Base-by-base conservation (phyloP, 2,329 filamentous ascomycete species). In the Epichloe sp. region DNA sequence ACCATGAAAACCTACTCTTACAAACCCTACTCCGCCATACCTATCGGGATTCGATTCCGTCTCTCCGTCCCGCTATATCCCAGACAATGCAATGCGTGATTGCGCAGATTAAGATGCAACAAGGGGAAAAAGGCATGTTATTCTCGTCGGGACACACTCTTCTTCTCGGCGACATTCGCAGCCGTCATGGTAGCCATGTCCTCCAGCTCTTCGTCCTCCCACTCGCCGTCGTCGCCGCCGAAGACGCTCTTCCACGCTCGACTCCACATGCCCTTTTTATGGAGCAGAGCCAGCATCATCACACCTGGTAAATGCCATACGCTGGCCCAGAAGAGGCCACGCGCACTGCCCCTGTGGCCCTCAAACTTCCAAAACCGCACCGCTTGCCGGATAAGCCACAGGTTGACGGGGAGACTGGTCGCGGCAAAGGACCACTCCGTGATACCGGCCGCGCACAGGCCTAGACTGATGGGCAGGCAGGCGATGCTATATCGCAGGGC, bases 231-330 rank as follows among this genome's bases (percentile, higher is more conserved):
- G 19, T 78, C 72, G 0, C 73, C 71, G 0, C 85, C 85, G 51
- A 80, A 72, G 0, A 86, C 69, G 51, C 80, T 79, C 51, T 74
- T 78, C 82, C 85, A 91, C n/a, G 91, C 79, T 15, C 89, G 77
- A 56, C 82, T 78, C 88, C 88, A 93, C 68, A 95, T 77, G 0
- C 90, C 91, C 71, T 89, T 95, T 77, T 98, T 98, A 68, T 95
- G 88, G 51, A 86, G 79, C 67, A 97, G 83, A 3, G 89, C 91
- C 54, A 96, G 72, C 45, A 96, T 88, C 75, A 98, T 81, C 42
- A 97, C 77, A 26, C 85, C 85, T 0, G 93, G 93, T 46, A 98
- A 67, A 70, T 96, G 90, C 93, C 91, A 97, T 10, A 98, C 88
- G 65, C 88, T 95, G 2, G 93, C 90, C 93, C 93, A 98, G 67